These are phyloP conservation scores for Arthrobotrys entomopaga DNA, from an alignment of 2,329 filamentous ascomycete genomes.

Conservation along the genomic window DNA sequence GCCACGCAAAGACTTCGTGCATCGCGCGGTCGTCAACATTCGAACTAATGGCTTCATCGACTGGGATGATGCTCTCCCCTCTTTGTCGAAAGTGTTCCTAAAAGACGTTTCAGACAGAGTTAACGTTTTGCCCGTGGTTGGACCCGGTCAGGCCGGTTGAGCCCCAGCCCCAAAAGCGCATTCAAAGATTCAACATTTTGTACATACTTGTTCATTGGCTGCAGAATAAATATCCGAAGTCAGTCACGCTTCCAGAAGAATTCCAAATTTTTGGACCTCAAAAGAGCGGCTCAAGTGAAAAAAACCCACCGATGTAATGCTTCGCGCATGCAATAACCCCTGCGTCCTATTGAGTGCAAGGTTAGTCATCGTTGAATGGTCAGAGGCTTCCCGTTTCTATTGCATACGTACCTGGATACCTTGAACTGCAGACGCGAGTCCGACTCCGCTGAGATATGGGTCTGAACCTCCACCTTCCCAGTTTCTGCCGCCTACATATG, in stretches of 20 bases:
- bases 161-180: constrained; percentile 49
- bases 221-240: constrained; percentile 47
- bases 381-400: constrained; percentile 26
- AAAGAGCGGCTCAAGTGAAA: constrained; percentile 48
- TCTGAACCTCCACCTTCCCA: constrained; percentile 64
- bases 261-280: constrained; percentile 46
- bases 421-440: constrained; percentile 59
- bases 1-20: constrained; percentile 82
- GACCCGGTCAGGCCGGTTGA: constrained; percentile 16
- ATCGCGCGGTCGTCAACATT: constrained; percentile 78
- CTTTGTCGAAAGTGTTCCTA: constrained; percentile 53
- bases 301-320: constrained; percentile 67
- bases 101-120: constrained; percentile 59
- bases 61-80: constrained; percentile 58
- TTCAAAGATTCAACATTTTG: constrained; percentile 51
- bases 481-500: constrained; percentile 61
- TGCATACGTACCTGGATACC: constrained; percentile 59
- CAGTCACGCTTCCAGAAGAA: constrained; percentile 35
- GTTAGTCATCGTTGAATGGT: constrained; percentile 46
- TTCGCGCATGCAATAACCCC: constrained; percentile 68
- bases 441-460: constrained; percentile 60
- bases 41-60: constrained; percentile 68
- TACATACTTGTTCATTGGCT: constrained; percentile 54
- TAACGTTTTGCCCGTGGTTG: constrained; percentile 24
- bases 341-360: constrained; percentile 62